Conservation (phyloP, 75 land plant genomes). For the Picea glauca region DNA sequence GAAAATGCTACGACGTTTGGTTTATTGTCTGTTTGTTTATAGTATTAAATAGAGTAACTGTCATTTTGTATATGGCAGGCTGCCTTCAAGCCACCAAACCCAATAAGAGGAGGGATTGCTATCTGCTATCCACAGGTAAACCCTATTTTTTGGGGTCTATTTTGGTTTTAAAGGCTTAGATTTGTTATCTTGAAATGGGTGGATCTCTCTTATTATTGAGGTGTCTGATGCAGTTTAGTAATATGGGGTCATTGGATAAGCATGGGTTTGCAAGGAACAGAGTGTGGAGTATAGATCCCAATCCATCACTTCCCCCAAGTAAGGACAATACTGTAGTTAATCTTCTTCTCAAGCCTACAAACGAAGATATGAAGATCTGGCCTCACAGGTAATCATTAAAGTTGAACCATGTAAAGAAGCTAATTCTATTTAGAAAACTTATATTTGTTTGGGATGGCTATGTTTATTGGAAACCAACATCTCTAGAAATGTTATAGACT, state of each 20-base stretch:
- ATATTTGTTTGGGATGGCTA: not conserved
- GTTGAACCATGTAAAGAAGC: not conserved
- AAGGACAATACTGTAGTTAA: constrained; percentile 17
- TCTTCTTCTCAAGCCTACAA: constrained; percentile 19
- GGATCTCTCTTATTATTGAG: not conserved
- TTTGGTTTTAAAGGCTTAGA: not conserved
- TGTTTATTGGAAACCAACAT: not conserved
- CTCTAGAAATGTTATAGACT: not conserved
- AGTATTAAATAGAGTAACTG: too few species aligned
- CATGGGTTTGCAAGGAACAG: constrained; percentile 32
- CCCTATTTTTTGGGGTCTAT: not conserved
- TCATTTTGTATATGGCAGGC: constrained; percentile 18
- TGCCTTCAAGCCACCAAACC: constrained; percentile 40
- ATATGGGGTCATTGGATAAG: constrained; percentile 16
- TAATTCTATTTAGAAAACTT: not conserved
- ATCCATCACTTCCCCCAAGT: constrained; percentile 11
- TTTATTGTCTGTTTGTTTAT: too few species aligned
- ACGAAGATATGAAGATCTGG: constrained; percentile 23
- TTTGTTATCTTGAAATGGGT: constrained; percentile 4
- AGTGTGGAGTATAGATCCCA: constrained; percentile 18
- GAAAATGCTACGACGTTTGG: not conserved
- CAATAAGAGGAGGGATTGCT: constrained; percentile 42
- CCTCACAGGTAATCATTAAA: constrained; percentile 17
- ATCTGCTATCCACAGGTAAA: constrained; percentile 33
- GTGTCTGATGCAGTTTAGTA: constrained; percentile 18